Evolutionary conservation across 345 rosid species (phyloP), one percentile per base, ranked within the genome.

Genomic region (Corchorus capsularis): DNA sequence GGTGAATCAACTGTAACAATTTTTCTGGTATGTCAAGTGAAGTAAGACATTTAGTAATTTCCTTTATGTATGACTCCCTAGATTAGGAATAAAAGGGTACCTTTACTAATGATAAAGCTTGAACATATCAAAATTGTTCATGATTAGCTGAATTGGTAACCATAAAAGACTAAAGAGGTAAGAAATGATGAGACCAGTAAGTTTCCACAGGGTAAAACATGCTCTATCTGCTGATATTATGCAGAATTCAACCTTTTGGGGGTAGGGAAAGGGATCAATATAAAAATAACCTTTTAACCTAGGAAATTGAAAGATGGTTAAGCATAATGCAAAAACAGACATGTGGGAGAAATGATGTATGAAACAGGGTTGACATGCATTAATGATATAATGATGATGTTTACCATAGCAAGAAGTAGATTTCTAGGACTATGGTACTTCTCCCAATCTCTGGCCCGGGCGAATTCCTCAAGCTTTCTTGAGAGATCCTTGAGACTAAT

Each of bases 401-500:
- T 67, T 86, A 86, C 87, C 84, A 86, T 84, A 22, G 89, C 89
- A 84, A 86, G 89, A 50, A 86, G 87, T 22, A 86, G 84, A 79
- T 86, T 86, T 63, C 89, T 80, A 1, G 89, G 89, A 68, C 80
- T 84, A 41, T 86, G 89, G 54, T 75, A 80, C 77, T 78, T 80
- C 66, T 82, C 87, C 87, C 84, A 86, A 19, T 84, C 89, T 82
- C 87, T 86, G 13, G 81, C 87, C 65, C 45, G 78, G 72, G 85
- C 87, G 54, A 86, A 86, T 37, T 82, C 89, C 64, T 86, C 81
- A 12, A 86, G 87, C 76, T 68, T 77, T 76, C 19, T 76, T 0
- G 89, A 79, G 50, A 86, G 87, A 22, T 86, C 89, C 69, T 82
- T 84, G 4, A 86, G 79, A 72, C 89, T 74, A 79, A 84, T 82